Conservation (phyloP, 768 basidiomycete species). For the Kwoniella heveanensis region DNA sequence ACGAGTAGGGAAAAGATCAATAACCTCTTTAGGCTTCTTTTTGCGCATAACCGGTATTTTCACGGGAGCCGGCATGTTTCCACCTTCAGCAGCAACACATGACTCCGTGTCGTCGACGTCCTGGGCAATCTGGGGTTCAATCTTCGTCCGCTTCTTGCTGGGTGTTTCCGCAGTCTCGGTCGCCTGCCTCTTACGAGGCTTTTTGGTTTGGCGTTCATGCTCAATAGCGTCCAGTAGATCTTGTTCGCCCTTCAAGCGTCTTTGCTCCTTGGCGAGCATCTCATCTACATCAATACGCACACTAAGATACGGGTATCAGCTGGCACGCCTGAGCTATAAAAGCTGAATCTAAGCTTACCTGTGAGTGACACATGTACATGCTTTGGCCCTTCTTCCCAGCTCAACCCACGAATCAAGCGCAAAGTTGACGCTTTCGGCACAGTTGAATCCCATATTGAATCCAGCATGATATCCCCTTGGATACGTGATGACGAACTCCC, state of each 20-base stretch:
- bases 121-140: neutral
- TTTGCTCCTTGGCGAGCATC: conserved; percentile 64
- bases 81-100: conserved; percentile 2
- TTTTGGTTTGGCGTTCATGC: conserved; percentile 40
- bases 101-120: neutral
- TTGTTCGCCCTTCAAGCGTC: conserved; percentile 25
- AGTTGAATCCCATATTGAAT: conserved; percentile 94
- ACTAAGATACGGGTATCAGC: conserved; percentile 57
- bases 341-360: conserved; percentile 41
- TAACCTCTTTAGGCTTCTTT: conserved; percentile 23
- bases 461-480: conserved; percentile 95
- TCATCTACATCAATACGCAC: conserved; percentile 93
- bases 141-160: conserved; percentile 10
- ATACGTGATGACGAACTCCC: conserved; percentile 96
- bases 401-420: conserved; percentile 93
- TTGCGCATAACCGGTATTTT: conserved; percentile 25
- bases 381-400: conserved; percentile 71
- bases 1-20: conserved; percentile 15
- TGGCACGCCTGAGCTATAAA: too few relatives aligned
- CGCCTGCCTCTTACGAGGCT: conserved; percentile 59
- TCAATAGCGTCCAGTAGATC: conserved; percentile 27
- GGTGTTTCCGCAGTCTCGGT: conserved; percentile 55
- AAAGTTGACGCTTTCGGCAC: conserved; percentile 96
- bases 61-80: neutral
- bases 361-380: conserved; percentile 57